A percentile compares a stretch with the other conserved stretches of the same genome.
Conservation (phyloP, 2,329 filamentous ascomycete species). For the Aspergillus sp. region DNA sequence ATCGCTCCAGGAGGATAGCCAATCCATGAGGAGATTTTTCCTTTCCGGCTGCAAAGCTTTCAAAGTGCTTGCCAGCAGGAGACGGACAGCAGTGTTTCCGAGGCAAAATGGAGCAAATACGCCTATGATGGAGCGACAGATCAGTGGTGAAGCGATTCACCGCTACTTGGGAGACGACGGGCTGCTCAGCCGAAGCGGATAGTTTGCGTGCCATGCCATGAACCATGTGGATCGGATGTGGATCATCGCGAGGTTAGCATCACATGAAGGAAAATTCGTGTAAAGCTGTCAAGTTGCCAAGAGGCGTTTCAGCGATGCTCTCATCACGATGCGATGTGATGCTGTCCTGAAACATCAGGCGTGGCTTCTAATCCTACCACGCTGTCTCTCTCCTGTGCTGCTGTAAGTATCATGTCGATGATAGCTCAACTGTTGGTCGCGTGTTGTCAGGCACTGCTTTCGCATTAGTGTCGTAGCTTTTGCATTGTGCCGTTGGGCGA, state of each 20-base stretch:
- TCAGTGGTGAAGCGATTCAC: constrained; percentile 8
- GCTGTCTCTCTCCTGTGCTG: no score
- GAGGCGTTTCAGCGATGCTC: not conserved
- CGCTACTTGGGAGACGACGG: constrained; percentile 5
- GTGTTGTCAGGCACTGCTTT: not conserved
- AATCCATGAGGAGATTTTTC: not conserved
- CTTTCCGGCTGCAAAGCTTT: no score
- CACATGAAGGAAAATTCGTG: not conserved
- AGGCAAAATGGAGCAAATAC: not conserved
- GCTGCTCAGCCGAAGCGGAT: not conserved
- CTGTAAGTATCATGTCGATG: not conserved
- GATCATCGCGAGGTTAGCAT: not conserved
- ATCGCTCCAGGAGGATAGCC: constrained; percentile 6
- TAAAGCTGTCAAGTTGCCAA: not conserved
- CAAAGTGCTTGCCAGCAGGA: not conserved
- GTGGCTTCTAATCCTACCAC: not conserved
- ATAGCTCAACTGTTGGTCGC: not conserved
- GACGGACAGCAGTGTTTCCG: not conserved
- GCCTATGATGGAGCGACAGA: constrained; percentile 9
- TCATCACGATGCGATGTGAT: not conserved
- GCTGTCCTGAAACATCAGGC: not conserved
- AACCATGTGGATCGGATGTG: not conserved
- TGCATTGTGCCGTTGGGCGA: not conserved
- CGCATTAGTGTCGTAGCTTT: not conserved
- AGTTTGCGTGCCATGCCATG: not conserved